Evolutionary conservation across 192 early-diverging fungal genomes (phyloP).

Genomic region (Pilaira anomala): DNA sequence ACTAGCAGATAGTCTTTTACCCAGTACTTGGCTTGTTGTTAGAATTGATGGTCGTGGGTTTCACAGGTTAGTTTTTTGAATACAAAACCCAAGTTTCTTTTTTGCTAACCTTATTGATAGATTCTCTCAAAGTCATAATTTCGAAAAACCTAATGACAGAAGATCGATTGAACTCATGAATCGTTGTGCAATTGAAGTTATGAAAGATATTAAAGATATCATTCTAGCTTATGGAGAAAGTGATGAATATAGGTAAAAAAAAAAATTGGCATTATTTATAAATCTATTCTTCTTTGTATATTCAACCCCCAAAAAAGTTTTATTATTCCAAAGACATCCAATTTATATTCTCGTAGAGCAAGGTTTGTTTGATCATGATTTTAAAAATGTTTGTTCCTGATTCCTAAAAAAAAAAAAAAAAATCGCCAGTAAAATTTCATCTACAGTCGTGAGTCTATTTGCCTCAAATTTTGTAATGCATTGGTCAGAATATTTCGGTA

Average conservation of each 20-base stretch:
- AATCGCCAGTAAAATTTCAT: conserved; percentile 68
- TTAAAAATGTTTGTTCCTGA: no score
- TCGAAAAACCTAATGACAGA: conserved; percentile 78
- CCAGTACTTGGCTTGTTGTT: conserved; percentile 86
- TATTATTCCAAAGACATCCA: conserved; percentile 59
- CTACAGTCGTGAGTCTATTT: conserved; percentile 81
- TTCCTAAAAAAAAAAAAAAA: background rate
- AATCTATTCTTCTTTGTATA: background rate
- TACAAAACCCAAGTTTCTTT: background rate
- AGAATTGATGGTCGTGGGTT: conserved; percentile 91
- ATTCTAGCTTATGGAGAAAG: conserved; percentile 87
- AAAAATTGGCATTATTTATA: background rate
- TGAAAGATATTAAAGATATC: conserved; percentile 78
- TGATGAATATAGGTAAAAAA: conserved; percentile 77
- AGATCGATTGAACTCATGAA: conserved; percentile 82
- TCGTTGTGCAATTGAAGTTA: conserved; percentile 70
- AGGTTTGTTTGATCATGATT: no score
- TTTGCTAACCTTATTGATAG: conserved; percentile 31
- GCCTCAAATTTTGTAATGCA: conserved; percentile 80
- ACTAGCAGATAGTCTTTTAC: conserved; percentile 67
- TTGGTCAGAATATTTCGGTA: conserved; percentile 75
- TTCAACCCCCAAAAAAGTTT: conserved; percentile 56
- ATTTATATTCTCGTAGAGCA: conserved; percentile 71
- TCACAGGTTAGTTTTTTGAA: conserved; percentile 52
- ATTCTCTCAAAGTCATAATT: conserved; percentile 75